Evolutionary conservation across 768 basidiomycete genomes (phyloP).

Genomic region (Rhodotorula graminis): DNA sequence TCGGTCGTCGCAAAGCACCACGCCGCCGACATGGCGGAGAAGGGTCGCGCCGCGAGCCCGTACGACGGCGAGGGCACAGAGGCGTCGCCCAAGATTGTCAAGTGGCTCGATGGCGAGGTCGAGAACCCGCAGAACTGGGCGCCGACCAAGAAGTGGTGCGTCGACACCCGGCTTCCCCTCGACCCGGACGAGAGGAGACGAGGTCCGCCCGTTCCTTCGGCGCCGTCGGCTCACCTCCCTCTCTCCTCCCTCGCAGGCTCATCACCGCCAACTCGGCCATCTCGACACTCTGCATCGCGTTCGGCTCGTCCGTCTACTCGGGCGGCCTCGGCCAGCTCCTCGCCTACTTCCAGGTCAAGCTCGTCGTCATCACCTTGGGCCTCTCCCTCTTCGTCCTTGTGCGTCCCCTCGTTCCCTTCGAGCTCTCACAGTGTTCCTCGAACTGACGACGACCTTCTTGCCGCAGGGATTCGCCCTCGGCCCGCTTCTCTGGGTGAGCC

Average conservation of each 20-base stretch:
- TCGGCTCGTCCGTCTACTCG: constrained; percentile 37
- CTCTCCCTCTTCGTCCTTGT: constrained; percentile 44
- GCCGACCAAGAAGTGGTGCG: constrained; percentile 41
- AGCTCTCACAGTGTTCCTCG: no score
- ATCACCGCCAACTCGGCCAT: constrained; percentile 33
- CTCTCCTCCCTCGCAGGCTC: constrained; percentile 1
- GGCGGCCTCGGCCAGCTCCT: constrained; percentile 33
- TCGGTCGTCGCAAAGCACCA: background rate
- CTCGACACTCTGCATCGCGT: constrained; percentile 41
- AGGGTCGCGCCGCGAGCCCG: background rate
- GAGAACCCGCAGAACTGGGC: constrained; percentile 60
- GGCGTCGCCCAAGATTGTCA: constrained; percentile 48
- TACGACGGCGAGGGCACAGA: constrained; percentile 24
- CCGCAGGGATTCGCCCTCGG: constrained; percentile 39
- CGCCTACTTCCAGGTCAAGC: constrained; percentile 12
- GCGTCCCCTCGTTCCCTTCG: no score
- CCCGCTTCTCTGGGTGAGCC: background rate
- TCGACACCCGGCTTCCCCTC: background rate
- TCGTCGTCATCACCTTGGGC: constrained; percentile 38
- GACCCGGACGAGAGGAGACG: no score
- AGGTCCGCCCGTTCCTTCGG: no score
- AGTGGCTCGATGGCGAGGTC: constrained; percentile 58
- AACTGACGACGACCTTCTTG: no score
- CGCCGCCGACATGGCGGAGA: background rate
- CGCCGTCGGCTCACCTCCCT: background rate